A percentile compares a stretch with the other conserved stretches of the same genome.
Conservation (phyloP, 1,139 yeast species). For the Protomyces macrosporus region DNA sequence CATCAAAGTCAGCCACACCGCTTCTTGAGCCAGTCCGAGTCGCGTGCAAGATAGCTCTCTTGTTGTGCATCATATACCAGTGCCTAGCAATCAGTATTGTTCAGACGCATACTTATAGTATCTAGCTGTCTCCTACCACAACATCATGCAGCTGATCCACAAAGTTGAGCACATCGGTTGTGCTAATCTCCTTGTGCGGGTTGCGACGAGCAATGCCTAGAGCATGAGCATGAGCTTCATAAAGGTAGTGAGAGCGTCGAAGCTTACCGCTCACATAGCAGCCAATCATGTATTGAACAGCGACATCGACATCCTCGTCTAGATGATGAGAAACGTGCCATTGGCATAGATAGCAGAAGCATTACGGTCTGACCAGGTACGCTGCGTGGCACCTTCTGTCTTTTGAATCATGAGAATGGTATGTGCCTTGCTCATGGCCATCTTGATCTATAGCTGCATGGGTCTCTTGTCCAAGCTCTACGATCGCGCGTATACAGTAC, state of each 20-base stretch:
- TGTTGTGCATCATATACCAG: constrained; percentile 9
- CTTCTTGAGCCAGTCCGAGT: constrained; percentile 18
- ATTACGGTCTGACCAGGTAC: constrained; percentile 11
- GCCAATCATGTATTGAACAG: constrained; percentile 10
- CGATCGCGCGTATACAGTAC: no score
- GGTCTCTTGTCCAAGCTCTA: no score
- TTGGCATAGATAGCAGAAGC: neutral
- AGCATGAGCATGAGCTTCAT: neutral
- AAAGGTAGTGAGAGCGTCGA: no score
- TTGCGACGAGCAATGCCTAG: constrained; percentile 8
- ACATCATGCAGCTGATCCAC: constrained; percentile 17
- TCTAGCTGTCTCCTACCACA: neutral
- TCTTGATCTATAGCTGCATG: neutral
- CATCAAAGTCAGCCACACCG: neutral
- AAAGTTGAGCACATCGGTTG: constrained; percentile 2
- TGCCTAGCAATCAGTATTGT: neutral
- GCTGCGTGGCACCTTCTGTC: neutral
- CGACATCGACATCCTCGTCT: neutral
- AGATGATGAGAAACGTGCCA: neutral
- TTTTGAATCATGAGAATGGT: constrained; percentile 13
- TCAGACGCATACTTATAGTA: neutral
- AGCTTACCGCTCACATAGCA: constrained; percentile 4
- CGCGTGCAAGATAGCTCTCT: constrained; percentile 3
- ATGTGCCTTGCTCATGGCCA: constrained; percentile 5
- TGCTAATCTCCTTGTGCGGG: constrained; percentile 2